Conservation (phyloP, 2,329 filamentous ascomycete species). For the Claviceps humidiphila region DNA sequence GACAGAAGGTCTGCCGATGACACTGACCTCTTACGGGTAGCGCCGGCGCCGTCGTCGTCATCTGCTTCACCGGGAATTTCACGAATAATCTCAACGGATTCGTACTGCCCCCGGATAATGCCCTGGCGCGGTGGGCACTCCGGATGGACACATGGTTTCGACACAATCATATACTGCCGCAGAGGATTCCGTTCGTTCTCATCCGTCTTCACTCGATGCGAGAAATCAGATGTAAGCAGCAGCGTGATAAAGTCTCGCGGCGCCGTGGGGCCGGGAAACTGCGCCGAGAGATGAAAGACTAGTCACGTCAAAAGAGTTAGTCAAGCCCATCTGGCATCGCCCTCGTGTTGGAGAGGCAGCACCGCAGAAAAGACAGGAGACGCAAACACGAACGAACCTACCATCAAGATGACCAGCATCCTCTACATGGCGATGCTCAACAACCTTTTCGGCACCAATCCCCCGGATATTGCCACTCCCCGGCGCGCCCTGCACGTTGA, state of each 20-base stretch:
- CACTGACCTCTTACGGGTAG: slow-evolving; percentile 18
- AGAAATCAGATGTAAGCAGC: slow-evolving; percentile 53
- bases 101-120: slow-evolving; percentile 74
- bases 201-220: slow-evolving; percentile 19
- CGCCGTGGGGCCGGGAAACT: slow-evolving; percentile 80
- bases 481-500: slow-evolving; percentile 56
- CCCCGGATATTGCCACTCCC: slow-evolving; percentile 68
- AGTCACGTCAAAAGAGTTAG: slow-evolving; percentile 1
- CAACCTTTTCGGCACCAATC: slow-evolving; percentile 64
- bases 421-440: slow-evolving; percentile 49
- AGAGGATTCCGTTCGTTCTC: slow-evolving; percentile 9
- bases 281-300: slow-evolving; percentile 78
- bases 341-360: not conserved
- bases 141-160: slow-evolving; percentile 68
- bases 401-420: slow-evolving; percentile 51
- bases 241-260: slow-evolving; percentile 80
- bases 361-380: too few relatives aligned
- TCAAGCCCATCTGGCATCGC: not conserved
- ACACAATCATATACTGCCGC: slow-evolving; percentile 76
- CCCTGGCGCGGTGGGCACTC: slow-evolving; percentile 56
- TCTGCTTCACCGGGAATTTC: slow-evolving; percentile 52
- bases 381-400: slow-evolving; percentile 14
- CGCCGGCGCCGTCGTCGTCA: not conserved
- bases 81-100: slow-evolving; percentile 81
- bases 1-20: slow-evolving; percentile 19